Conservation (phyloP, 164 flowering plant species). For the Santalum album region DNA sequence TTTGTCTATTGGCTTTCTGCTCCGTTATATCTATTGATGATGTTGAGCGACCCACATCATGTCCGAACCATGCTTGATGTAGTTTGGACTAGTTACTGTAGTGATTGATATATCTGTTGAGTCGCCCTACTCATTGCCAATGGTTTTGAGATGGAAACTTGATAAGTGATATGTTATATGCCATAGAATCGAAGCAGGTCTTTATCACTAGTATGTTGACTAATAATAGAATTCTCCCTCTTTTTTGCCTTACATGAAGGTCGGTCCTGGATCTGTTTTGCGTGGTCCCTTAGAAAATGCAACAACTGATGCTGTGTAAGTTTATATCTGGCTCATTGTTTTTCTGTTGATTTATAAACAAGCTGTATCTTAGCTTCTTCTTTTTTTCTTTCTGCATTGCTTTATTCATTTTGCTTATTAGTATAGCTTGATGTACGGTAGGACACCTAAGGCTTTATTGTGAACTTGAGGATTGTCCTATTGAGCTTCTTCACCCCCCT, state of each 20-base stretch:
- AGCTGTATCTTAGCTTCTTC: neutral
- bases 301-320: slow-evolving; percentile 5
- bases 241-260: neutral
- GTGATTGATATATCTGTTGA: no score
- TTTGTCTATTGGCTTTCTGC: no score
- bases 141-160: no score
- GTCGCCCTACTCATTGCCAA: no score
- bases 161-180: no score
- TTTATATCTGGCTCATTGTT: neutral
- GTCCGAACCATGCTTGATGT: no score
- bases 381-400: slow-evolving; percentile 14
- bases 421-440: slow-evolving; percentile 18
- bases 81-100: no score
- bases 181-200: no score
- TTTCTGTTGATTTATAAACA: neutral
- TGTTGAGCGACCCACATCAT: no score
- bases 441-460: slow-evolving; percentile 66
- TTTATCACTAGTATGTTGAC: neutral
- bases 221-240: neutral
- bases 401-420: no score
- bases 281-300: slow-evolving; percentile 5
- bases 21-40: no score
- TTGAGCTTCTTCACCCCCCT: slow-evolving; percentile 85
- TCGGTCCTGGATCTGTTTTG: slow-evolving; percentile 5
- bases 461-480: slow-evolving; percentile 63